A percentile compares a stretch with the other conserved stretches of the same genome.
Conservation (phyloP, 306 rosid genomes). For the Dryas drummondii region DNA sequence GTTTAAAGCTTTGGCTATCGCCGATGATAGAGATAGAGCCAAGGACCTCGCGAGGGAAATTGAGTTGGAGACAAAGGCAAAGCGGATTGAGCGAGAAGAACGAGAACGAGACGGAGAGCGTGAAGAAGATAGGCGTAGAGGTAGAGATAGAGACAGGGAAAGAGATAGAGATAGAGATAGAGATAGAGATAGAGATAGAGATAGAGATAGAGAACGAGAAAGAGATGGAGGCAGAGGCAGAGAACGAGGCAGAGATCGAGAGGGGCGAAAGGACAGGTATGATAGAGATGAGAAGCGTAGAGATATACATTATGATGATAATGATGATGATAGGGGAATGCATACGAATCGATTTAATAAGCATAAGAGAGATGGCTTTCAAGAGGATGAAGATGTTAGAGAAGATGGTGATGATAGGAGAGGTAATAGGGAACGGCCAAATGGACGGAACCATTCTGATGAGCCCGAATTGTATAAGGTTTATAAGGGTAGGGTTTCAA, state of each 20-base stretch:
- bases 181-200: constrained; percentile 33
- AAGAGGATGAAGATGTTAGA: constrained; percentile 33
- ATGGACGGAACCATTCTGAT: constrained; percentile 31
- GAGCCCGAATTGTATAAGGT: constrained; percentile 71
- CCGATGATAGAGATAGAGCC: constrained; percentile 54
- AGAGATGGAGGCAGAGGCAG: background rate
- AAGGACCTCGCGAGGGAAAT: constrained; percentile 65
- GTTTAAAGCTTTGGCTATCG: constrained; percentile 58
- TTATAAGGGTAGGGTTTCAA: constrained; percentile 72
- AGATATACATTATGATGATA: constrained; percentile 15
- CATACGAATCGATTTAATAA: constrained; percentile 29
- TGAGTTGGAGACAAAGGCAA: constrained; percentile 47
- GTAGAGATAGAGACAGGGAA: background rate
- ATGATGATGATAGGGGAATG: constrained; percentile 37
- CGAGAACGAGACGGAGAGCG: background rate
- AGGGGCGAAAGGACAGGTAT: constrained; percentile 10
- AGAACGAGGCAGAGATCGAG: constrained; percentile 13
- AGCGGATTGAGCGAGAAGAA: constrained; percentile 32
- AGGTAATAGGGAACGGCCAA: constrained; percentile 31
- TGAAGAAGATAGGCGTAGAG: constrained; percentile 30
- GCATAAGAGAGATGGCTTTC: constrained; percentile 31
- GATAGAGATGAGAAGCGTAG: constrained; percentile 35
- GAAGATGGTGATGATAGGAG: constrained; percentile 37
- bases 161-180: background rate
- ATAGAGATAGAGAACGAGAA: constrained; percentile 17